These are phyloP conservation scores for Spinacia oleracea DNA, from an alignment of 179 eudicot genomes.

Conservation along the genomic window DNA sequence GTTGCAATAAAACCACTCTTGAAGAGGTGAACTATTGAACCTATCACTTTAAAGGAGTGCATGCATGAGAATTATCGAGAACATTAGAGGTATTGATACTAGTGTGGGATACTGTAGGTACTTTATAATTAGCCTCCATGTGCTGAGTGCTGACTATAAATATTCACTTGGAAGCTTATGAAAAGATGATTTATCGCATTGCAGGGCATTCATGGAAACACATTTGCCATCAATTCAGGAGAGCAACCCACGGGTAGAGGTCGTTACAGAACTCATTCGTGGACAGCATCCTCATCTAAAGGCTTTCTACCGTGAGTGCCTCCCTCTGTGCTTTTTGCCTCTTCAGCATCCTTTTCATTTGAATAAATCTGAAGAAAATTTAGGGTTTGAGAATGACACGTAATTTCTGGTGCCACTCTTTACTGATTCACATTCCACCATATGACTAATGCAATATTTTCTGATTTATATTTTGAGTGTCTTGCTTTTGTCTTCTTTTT, in stretches of 20 bases:
- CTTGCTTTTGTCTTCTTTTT: background rate
- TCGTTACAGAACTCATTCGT: conserved; percentile 72
- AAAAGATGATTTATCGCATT: conserved; percentile 7
- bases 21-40: background rate
- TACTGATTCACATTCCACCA: background rate
- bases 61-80: background rate
- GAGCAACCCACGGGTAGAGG: conserved; percentile 77
- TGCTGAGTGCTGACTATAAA: background rate
- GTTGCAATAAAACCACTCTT: background rate
- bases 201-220: conserved; percentile 79
- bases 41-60: background rate
- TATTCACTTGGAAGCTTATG: background rate
- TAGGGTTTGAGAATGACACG: background rate
- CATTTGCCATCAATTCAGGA: conserved; percentile 62
- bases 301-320: conserved; percentile 67
- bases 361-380: background rate
- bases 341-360: background rate
- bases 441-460: background rate
- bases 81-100: background rate
- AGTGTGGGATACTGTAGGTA: background rate
- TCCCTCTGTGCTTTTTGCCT: background rate
- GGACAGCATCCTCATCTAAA: conserved; percentile 84
- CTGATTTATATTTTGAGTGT: background rate
- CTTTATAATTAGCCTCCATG: background rate
- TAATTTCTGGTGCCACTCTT: background rate